A percentile compares a stretch with the other conserved stretches of the same genome.
These are phyloP conservation scores for Pythium dissotocum DNA, from an alignment of 352 stramenopile genomes.

Conservation along the genomic window DNA sequence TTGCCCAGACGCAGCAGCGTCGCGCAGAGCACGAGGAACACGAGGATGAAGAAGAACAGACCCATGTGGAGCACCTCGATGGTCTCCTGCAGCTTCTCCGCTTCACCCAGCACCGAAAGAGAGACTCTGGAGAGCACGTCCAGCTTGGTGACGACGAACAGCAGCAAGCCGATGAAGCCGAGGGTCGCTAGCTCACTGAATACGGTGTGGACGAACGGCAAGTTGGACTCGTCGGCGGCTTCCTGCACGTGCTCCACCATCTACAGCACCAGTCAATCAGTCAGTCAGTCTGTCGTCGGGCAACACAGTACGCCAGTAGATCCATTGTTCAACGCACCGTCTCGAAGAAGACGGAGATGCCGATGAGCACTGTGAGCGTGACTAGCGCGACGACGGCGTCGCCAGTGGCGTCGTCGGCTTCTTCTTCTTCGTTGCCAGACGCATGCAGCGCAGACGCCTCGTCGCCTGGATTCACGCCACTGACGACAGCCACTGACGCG, in stretches of 20 bases:
- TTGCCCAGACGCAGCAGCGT: constrained; percentile 60
- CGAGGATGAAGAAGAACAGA: constrained; percentile 78
- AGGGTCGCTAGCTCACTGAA: constrained; percentile 31
- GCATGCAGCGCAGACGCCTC: background rate
- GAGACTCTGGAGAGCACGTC: constrained; percentile 39
- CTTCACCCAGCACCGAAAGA: constrained; percentile 49
- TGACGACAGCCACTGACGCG: no score
- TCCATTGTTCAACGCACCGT: background rate
- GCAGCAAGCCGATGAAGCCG: constrained; percentile 20
- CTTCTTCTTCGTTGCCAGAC: background rate
- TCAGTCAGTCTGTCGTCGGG: no score
- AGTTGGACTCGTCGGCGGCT: constrained; percentile 26
- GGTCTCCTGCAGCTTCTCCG: constrained; percentile 60
- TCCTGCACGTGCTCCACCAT: background rate
- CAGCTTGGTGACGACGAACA: constrained; percentile 49
- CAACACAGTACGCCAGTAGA: no score
- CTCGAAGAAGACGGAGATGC: constrained; percentile 3
- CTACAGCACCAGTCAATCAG: no score
- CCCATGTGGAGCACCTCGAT: constrained; percentile 79
- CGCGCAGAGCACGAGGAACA: constrained; percentile 71
- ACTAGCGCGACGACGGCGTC: constrained; percentile 10
- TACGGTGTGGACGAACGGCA: constrained; percentile 31
- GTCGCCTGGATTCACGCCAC: background rate
- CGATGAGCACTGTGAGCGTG: constrained; percentile 14
- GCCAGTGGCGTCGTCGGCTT: background rate